Base-by-base conservation (phyloP, 139 green algal genomes). In the Auxenochlorella pyrenoidosa region DNA sequence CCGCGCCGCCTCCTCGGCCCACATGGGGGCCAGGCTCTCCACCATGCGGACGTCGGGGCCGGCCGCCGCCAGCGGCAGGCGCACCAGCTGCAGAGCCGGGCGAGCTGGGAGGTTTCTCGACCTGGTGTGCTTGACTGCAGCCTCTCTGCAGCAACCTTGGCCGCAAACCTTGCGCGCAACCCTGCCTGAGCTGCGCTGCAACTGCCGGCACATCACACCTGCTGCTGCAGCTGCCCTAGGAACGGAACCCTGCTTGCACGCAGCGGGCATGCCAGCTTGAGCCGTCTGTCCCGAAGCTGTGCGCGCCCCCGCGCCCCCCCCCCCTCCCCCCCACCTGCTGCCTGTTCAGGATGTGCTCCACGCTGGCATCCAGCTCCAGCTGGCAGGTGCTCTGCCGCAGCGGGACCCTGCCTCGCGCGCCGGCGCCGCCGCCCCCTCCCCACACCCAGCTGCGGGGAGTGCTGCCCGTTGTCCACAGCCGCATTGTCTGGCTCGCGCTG, bases 1-100 rank as follows among this genome's bases (percentile, higher is more conserved):
- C 19, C 96, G 89, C 72, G 66, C 83, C 71, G 85, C 83, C 90
- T 98, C 95, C 83, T 97, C 95, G 34, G 95, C 92, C 97, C 97
- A 99, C 92, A 99, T 98, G 34, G 95, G 94, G 10, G 94, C 82
- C 88, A 99, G 92, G 34, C 90, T 95, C 44, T 96, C 90, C 40
- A 99, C 93, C 83, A 99, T 92, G 40, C 93, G 91, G 63, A 93
- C 51, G 15, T 95, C 91, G 3, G 84, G 80, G 3, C 38, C 78
- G 19, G 95, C 96, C 8, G 92, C 63, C 38, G 94, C 88, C 36
- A 98, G 90, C 2, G 90, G 89, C 38, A 92, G 82, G 32, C 92
- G 89, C 58, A 95, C 85, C 28, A 94, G 91, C 89, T 95, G 90
- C 83, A 87, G 18, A 58, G 75, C 32, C 16, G 38, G 63, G 34